Base-by-base conservation (phyloP, 805 yeast species). In the Candida schatavii region DNA sequence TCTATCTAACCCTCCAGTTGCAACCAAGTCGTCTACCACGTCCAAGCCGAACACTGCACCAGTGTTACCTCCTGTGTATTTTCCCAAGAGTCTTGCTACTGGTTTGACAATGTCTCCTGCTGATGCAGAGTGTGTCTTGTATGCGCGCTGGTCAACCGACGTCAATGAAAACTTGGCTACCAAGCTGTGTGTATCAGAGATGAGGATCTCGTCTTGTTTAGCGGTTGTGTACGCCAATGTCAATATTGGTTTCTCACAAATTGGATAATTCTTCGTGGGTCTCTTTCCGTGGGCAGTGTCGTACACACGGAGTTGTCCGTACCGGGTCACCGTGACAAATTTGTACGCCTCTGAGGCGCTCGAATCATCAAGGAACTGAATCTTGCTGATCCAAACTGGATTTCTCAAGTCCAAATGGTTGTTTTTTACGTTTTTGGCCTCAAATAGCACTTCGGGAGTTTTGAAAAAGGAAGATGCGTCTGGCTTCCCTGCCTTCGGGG, bases 1-100 rank as follows among this genome's bases (percentile, higher is more conserved):
- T 54, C 96, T 74, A 56, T 93, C 99, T 18, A 90, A 73, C 0
- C 97, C 95, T 34, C 95, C 97, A 15, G 87, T 72, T 2, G 81
- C 81, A 5, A 90, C 54, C 22, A 83, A 56, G 7, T 71, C 70
- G 3, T 67, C 64, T 9, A 66, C 61, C 2, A 75, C 64, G 43
- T 70, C 72, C 35, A 85, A 80, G 1, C 89, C 83, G 44, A 95
- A 90, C 19, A 81, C 83, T 9, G 88, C 79, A 18, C 93, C 96
- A 29, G 81, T 78, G 46, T 68, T 68, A 1, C 68, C 66, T 10
- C 74, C 74, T 2, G 64, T 52, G 56, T 70, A 87, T 55, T 87
- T 85, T 1, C 90, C 93, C 10, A 81, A 53, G 20, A 84, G 57
- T 37, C 68, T 70, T 9, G 86, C 83, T 22, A 62, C 61, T 11